Evolutionary conservation across 2,329 filamentous ascomycete genomes (phyloP).

Genomic region (Apiospora rasikravindrae): DNA sequence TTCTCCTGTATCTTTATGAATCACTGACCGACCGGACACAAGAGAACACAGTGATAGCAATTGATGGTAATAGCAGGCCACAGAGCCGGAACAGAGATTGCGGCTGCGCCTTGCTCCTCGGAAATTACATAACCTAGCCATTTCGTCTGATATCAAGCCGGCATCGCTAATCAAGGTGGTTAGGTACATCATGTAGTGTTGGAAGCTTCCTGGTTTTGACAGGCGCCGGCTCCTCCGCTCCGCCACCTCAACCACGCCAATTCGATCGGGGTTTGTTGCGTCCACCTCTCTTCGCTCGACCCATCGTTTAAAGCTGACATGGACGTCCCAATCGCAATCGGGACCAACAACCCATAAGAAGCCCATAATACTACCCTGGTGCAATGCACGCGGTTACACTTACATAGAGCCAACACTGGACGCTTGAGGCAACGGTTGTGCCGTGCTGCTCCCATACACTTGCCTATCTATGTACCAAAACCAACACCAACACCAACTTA

Average conservation of each 20-base stretch:
- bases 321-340: background rate
- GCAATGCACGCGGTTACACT: background rate
- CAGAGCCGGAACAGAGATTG: background rate
- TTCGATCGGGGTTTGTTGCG: background rate
- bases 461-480: background rate
- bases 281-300: background rate
- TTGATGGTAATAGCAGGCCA: background rate
- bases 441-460: background rate
- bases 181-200: background rate
- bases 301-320: no score
- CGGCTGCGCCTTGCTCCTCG: no score
- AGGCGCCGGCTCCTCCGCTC: background rate
- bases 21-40: background rate
- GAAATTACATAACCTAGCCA: background rate
- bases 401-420: background rate
- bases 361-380: background rate
- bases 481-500: constrained; percentile 13
- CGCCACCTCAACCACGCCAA: background rate
- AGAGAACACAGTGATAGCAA: background rate
- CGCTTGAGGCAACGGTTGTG: background rate
- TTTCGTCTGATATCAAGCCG: background rate
- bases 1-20: background rate
- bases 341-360: background rate
- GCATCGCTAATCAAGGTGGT: background rate
- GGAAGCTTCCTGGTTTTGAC: background rate